phyloP scores from a whole-genome alignment of 176 grass and related monocot species.

The Tillandsia leiboldiana region DNA sequence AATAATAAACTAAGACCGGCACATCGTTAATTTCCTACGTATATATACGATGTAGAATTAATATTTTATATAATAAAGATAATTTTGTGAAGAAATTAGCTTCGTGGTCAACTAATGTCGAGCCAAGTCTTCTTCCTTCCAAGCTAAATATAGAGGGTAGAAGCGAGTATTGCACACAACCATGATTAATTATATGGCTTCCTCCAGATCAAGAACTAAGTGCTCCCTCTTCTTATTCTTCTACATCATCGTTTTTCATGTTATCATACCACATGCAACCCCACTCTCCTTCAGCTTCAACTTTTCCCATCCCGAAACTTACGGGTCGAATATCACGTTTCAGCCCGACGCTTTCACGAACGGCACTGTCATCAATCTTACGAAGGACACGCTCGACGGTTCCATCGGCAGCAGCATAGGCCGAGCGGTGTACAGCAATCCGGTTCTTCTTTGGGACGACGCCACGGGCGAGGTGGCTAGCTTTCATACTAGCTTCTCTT shows the following conservation, averaged over 20 bases:
- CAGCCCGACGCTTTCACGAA: neutral
- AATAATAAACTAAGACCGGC: too few species aligned
- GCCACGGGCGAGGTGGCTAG: constrained; percentile 1
- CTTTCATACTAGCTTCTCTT: constrained; percentile 22
- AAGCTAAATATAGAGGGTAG: too few species aligned
- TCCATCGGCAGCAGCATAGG: neutral
- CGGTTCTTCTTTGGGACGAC: constrained; percentile 13
- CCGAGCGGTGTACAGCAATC: neutral
- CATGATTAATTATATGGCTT: too few species aligned
- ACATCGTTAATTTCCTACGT: too few species aligned
- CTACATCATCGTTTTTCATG: neutral
- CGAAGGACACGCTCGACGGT: neutral
- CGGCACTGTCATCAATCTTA: neutral
- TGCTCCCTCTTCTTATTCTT: neutral
- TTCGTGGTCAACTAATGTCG: too few species aligned
- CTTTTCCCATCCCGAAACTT: neutral
- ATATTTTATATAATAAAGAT: too few species aligned
- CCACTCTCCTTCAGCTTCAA: neutral
- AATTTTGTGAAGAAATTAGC: too few species aligned
- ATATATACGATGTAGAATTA: too few species aligned
- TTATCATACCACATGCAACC: neutral
- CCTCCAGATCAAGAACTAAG: too few species aligned
- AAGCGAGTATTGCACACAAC: too few species aligned
- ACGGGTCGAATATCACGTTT: neutral
- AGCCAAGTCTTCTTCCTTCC: too few species aligned